These are phyloP conservation scores for Cystobasidium sp. DNA, from an alignment of 1,284 basidiomycete genomes.

Conservation along the genomic window DNA sequence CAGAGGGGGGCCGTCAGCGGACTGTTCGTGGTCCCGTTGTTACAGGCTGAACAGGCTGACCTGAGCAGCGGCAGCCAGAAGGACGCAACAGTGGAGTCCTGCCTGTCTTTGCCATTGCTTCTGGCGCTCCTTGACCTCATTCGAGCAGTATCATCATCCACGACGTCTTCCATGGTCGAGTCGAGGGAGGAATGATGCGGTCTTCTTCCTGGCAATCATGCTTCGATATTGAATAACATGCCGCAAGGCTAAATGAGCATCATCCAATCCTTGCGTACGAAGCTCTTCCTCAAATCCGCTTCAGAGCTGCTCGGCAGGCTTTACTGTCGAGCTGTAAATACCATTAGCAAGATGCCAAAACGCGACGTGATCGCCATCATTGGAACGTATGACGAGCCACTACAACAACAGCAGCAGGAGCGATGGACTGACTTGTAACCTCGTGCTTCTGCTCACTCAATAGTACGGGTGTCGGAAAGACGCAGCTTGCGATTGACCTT, in stretches of 20 bases:
- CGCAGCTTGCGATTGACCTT: slow-evolving; percentile 85
- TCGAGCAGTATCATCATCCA: neutral
- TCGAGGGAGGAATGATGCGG: neutral
- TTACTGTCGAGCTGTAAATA: slow-evolving; percentile 8
- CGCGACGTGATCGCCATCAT: slow-evolving; percentile 40
- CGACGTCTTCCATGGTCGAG: neutral
- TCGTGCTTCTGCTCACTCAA: slow-evolving; percentile 54
- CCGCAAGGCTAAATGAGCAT: slow-evolving; percentile 6
- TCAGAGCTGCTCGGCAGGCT: neutral
- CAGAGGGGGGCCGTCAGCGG: neutral
- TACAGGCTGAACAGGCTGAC: neutral
- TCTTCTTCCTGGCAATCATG: slow-evolving; percentile 8
- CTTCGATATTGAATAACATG: neutral
- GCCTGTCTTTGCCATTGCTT: neutral
- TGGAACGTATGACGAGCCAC: slow-evolving; percentile 37
- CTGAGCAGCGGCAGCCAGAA: slow-evolving; percentile 6
- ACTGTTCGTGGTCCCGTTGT: too few species aligned
- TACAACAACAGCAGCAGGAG: neutral
- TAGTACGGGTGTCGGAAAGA: slow-evolving; percentile 96
- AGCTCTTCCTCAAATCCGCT: neutral
- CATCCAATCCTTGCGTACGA: neutral
- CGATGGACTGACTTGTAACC: neutral
- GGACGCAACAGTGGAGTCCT: neutral
- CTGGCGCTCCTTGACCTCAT: neutral
- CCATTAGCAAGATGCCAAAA: slow-evolving; percentile 20